These are phyloP conservation scores for Fulvia fulva DNA, from an alignment of 2,329 filamentous ascomycete species.

Conservation along the genomic window DNA sequence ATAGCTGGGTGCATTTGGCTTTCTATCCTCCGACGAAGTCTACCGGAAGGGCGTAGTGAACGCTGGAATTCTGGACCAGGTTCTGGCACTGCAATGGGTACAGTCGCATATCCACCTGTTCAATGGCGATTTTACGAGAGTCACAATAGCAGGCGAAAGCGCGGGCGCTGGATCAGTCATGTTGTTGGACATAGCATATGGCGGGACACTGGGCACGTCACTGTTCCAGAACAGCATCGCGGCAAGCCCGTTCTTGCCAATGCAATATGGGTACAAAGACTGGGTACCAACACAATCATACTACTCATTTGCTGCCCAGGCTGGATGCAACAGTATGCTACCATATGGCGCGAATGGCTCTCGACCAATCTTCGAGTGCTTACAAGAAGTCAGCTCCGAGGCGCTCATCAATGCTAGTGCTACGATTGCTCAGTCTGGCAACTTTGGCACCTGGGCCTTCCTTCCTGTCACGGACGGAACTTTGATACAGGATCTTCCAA, in stretches of 20 bases:
- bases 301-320: constrained; percentile 41
- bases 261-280: constrained; percentile 51
- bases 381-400: constrained; percentile 35
- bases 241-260: constrained; percentile 50
- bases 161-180: constrained; percentile 40
- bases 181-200: constrained; percentile 33
- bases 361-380: constrained; percentile 42
- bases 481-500: constrained; percentile 38
- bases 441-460: constrained; percentile 41
- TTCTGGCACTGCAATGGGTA: constrained; percentile 51
- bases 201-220: constrained; percentile 24
- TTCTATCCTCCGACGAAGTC: constrained; percentile 40
- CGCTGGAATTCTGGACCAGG: constrained; percentile 46
- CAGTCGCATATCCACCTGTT: constrained; percentile 46
- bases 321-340: constrained; percentile 36
- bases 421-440: constrained; percentile 23
- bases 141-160: constrained; percentile 42
- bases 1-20: constrained; percentile 45
- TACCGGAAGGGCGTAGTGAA: constrained; percentile 37
- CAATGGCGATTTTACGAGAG: constrained; percentile 44
- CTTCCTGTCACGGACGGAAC: constrained; percentile 42
- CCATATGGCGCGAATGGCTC: constrained; percentile 32
- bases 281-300: constrained; percentile 45
- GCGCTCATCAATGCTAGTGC: constrained; percentile 5
- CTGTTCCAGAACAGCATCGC: constrained; percentile 35